Base-by-base conservation (phyloP, 352 stramenopile species). In the Phytopythium helicoides region DNA sequence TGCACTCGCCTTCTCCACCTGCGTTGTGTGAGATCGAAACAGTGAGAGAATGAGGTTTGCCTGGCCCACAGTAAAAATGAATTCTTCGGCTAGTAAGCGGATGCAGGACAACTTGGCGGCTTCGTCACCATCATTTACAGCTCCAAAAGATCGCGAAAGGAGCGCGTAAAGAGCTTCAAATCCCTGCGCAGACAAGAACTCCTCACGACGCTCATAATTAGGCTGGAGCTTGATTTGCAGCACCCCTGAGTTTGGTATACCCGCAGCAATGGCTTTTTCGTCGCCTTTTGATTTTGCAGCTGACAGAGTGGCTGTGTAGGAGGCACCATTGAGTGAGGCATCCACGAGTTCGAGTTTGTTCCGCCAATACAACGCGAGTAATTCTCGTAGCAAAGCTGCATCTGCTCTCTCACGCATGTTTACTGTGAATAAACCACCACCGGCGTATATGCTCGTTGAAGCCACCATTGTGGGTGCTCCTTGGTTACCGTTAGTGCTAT, bases 1-100 rank as follows among this genome's bases (percentile, higher is more conserved):
- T 11, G 81, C 77, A 0, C 54, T 84, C 14, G 81, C 76, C 52
- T 88, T 87, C 41, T 91, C 81, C 1, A 88, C 69, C 42, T 89
- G 81, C 10, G 77, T 81, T 0, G 81, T 89, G 52, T 83, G 74
- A 3, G 62, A 64, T 36, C 75, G 60, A 34, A 91, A 91, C 19
- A 89, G 60, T n/a, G 63, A 54, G 15, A 91, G 54, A 38, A 91
- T 45, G 1, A 51, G 54, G 38, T 87, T 87, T 4, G 80, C 76
- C 45, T 87, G 63, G 16, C 78, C 64, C 11, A 81, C 65, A 2
- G 58, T 73, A 58, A 91, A 80, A 1, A 58, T 68, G 52, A 82
- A 87, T 33, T 87, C 81, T 19, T 89, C 81, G 6, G 81, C 66
- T 6, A 91, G 45, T 3, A 84, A 54, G 1, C 76, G 71, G 37